phyloP scores from a whole-genome alignment of 768 basidiomycete species.

The Tephrocybe sp. region DNA sequence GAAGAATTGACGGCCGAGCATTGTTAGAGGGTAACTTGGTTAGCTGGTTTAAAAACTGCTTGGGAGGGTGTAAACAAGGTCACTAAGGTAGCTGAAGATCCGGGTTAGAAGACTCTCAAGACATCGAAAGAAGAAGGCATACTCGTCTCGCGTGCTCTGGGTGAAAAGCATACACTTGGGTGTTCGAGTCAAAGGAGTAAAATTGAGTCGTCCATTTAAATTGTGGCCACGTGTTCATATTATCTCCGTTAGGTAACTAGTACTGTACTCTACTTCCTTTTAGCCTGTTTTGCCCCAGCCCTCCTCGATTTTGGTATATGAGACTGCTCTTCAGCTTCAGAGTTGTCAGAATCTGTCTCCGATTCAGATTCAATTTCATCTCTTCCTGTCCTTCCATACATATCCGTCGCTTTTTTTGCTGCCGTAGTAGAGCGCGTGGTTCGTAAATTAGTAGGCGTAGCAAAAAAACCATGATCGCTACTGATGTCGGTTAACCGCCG shows the following conservation, averaged over 20 bases:
- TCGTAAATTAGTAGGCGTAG: constrained; percentile 26
- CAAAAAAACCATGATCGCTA: constrained; percentile 31
- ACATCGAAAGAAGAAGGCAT: constrained; percentile 23
- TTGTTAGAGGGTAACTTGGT: constrained; percentile 28
- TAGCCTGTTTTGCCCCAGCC: constrained; percentile 38
- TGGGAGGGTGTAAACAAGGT: constrained; percentile 82
- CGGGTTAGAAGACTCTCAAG: constrained; percentile 21
- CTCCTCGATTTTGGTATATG: constrained; percentile 61
- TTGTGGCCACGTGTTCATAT: constrained; percentile 35
- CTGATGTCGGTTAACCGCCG: constrained; percentile 56
- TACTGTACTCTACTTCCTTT: constrained; percentile 10
- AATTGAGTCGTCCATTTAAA: constrained; percentile 12
- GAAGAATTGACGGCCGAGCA: constrained; percentile 57
- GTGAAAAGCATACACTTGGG: constrained; percentile 73
- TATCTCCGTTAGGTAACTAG: constrained; percentile 25
- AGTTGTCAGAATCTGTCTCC: constrained; percentile 45
- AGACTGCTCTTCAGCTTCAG: constrained; percentile 35
- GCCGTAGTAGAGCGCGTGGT: constrained; percentile 26
- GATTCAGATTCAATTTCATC: constrained; percentile 33
- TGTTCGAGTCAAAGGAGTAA: constrained; percentile 16
- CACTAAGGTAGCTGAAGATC: constrained; percentile 74
- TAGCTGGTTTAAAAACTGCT: constrained; percentile 27
- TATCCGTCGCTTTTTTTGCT: constrained; percentile 26
- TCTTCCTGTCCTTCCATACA: constrained; percentile 35
- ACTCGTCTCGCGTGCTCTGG: constrained; percentile 89